Evolutionary conservation across 306 rosid species (phyloP).

Genomic region (Hippophae gyantsensis): DNA sequence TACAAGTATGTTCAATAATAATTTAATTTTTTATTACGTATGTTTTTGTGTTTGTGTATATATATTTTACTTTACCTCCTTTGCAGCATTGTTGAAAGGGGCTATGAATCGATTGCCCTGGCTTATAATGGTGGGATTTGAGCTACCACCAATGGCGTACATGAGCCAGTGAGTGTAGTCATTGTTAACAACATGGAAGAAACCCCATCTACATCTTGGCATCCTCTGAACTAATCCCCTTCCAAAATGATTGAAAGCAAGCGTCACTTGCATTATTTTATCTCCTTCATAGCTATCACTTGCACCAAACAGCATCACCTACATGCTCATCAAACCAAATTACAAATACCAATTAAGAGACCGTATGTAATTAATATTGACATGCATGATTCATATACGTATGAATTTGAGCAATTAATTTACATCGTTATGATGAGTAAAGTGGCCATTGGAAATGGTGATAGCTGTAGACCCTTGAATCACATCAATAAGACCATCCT

Average conservation of each 20-base stretch:
- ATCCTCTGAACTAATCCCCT: conserved; percentile 59
- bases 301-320: conserved; percentile 67
- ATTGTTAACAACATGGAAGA: conserved; percentile 66
- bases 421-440: conserved; percentile 59
- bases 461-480: conserved; percentile 64
- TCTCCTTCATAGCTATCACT: conserved; percentile 32
- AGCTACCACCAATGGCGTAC: conserved; percentile 88
- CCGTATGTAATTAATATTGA: neutral
- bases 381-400: neutral
- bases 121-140: conserved; percentile 59
- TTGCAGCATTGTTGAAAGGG: conserved; percentile 38
- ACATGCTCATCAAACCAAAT: neutral
- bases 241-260: conserved; percentile 67
- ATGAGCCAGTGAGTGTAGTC: conserved; percentile 78
- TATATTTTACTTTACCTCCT: conserved; percentile 14
- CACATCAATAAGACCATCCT: conserved; percentile 65
- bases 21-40: neutral
- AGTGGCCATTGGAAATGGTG: conserved; percentile 72
- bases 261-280: conserved; percentile 47
- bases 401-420: neutral
- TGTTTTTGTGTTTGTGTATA: too few species aligned
- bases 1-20: neutral
- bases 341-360: neutral
- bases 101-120: conserved; percentile 82
- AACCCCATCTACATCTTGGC: conserved; percentile 63